Evolutionary conservation across 2,329 filamentous ascomycete genomes (phyloP), one percentile per base, ranked within the genome.

Genomic region (Escovopsis weberi): DNA sequence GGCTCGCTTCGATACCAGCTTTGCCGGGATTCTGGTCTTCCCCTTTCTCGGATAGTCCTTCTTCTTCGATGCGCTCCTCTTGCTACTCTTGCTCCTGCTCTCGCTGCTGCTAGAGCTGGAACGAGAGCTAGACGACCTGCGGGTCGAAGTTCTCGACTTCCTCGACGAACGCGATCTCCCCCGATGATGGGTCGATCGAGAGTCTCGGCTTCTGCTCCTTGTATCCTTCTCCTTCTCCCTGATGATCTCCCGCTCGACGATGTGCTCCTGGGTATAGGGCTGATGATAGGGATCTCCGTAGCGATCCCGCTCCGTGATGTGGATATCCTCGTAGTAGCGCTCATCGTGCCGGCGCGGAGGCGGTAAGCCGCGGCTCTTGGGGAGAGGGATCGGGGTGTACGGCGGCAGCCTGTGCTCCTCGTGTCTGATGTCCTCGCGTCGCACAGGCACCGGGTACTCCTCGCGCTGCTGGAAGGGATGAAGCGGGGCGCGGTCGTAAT

Each of bases 21-120:
- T 75, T 45, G 76, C 78, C 1, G 88, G 88, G 59, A 95, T 87
- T 52, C 84, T 78, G 12, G 88, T 95, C 70, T 88, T 94, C 53
- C 88, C 88, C 59, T 82, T 87, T 64, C 84, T 83, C 9, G 82
- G 82, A 49, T 83, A 85, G 44, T 79, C 72, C 59, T 66, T 75
- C 54, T 66, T 70, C n/a, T 69, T 59, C 9, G 68, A 69, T 2
- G 70, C 73, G 23, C 66, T 67, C 18, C 66, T 67, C 44, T 60
- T 67, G 47, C 63, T 70, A 34, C 45, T 47, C 2, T 32, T 32
- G 28, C 66, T 67, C 44, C 60, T 67, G 47, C 63, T 70, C 30
- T 42, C 42, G 28, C 43, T 45, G 18, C 37, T 73, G 23, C 66
- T 67, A 11, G 18, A 73, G 26, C 66, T 67, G 47, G 63, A 73